phyloP scores from a whole-genome alignment of 2,329 filamentous ascomycete species.

The Fusarium sp. region DNA sequence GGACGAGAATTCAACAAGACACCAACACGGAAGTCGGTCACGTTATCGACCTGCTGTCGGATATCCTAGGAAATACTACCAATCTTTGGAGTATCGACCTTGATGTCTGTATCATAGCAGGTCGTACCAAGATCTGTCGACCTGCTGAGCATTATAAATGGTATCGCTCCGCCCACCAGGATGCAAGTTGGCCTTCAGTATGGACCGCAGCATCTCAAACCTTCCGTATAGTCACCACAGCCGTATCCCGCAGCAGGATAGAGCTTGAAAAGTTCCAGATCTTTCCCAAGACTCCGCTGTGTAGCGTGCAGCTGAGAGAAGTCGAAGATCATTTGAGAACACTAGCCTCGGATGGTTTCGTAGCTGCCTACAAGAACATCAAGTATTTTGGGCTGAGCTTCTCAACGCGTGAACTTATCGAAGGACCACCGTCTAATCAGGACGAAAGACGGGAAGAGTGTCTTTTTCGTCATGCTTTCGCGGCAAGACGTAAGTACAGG shows the following conservation, averaged over 20 bases:
- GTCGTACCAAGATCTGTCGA: background rate
- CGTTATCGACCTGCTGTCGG: accelerated
- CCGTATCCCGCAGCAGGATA: background rate
- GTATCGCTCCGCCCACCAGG: background rate
- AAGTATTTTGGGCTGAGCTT: background rate
- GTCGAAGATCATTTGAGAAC: background rate
- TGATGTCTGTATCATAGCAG: background rate
- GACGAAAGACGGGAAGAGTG: no score
- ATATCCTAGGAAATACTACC: accelerated
- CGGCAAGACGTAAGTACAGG: background rate
- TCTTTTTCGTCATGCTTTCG: background rate
- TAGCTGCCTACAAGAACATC: background rate
- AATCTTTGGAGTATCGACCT: background rate
- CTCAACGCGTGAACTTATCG: background rate
- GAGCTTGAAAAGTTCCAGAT: background rate
- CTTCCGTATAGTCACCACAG: background rate
- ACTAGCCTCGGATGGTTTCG: background rate
- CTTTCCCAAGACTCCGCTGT: background rate
- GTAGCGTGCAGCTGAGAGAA: background rate
- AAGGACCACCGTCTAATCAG: accelerated
- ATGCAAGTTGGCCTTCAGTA: background rate
- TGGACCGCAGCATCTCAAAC: background rate
- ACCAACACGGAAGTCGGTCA: background rate
- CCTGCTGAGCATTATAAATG: background rate
- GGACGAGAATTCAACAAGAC: background rate